Evolutionary conservation across 129 eudicot species (phyloP).

Genomic region (Silybum marianum): DNA sequence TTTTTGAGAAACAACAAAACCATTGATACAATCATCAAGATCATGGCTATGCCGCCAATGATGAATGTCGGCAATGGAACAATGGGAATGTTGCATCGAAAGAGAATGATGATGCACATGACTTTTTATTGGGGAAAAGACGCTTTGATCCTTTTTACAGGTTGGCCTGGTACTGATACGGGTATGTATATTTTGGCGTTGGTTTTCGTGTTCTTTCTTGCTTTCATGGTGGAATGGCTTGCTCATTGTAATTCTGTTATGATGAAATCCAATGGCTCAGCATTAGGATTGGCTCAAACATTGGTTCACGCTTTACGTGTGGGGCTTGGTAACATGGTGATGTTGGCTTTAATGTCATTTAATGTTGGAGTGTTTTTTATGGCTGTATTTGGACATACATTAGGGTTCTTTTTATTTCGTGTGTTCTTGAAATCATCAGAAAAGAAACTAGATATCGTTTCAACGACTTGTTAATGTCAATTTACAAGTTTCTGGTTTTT

Average conservation of each 20-base stretch:
- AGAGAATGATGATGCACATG: constrained; percentile 43
- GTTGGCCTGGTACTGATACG: constrained; percentile 60
- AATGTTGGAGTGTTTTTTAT: constrained; percentile 69
- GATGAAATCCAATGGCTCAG: constrained; percentile 40
- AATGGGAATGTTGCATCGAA: constrained; percentile 30
- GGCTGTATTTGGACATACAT: constrained; percentile 55
- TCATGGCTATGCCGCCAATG: constrained; percentile 34
- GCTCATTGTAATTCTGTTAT: constrained; percentile 30
- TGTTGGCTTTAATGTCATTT: constrained; percentile 63
- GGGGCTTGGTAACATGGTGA: constrained; percentile 55
- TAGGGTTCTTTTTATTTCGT: constrained; percentile 52
- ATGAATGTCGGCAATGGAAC: constrained; percentile 9
- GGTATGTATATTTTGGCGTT: constrained; percentile 64
- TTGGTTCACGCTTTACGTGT: constrained; percentile 57
- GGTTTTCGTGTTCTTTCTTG: constrained; percentile 49
- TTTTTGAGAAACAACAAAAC: neutral
- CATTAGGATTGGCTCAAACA: constrained; percentile 39
- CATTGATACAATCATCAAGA: neutral
- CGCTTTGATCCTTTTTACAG: constrained; percentile 55
- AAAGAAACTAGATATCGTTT: neutral
- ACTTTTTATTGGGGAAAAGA: constrained; percentile 73
- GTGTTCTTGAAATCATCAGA: constrained; percentile 16
- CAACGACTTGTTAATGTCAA: constrained; percentile 18
- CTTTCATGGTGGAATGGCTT: constrained; percentile 53
- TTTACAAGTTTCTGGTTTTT: neutral